These are phyloP conservation scores for Cydonia oblonga DNA, from an alignment of 331 rosid genomes.

Conservation along the genomic window DNA sequence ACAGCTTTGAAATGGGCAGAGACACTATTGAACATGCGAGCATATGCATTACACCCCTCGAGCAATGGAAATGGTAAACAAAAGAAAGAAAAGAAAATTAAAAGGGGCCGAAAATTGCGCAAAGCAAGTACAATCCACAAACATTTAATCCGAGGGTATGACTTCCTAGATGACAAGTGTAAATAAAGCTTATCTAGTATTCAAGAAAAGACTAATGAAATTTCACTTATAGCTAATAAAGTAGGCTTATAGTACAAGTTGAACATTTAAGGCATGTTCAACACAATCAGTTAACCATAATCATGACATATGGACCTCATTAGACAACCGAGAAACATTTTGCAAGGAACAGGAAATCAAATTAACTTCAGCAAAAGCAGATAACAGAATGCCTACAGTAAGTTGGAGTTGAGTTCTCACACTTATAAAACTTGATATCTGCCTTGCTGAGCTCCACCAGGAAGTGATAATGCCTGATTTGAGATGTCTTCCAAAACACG, in stretches of 20 bases:
- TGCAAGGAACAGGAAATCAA: not conserved
- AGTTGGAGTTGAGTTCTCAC: constrained; percentile 34
- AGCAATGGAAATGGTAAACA: constrained; percentile 29
- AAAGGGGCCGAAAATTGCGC: constrained; percentile 17
- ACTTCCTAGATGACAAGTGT: not conserved
- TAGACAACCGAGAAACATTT: not conserved
- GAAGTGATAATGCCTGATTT: constrained; percentile 76
- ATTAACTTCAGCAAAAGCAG: not conserved
- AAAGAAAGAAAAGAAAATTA: constrained; percentile 27
- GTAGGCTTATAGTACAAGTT: not conserved
- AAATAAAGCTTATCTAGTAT: not conserved
- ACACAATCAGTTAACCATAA: not conserved
- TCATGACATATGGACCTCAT: not conserved
- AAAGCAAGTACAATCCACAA: not conserved
- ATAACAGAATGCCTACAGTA: not conserved
- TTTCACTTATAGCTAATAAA: not conserved
- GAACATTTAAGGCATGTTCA: not conserved
- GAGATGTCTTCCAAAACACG: constrained; percentile 87
- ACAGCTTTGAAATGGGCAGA: constrained; percentile 26
- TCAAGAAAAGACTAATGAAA: not conserved
- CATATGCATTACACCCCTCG: constrained; percentile 46
- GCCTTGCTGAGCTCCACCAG: constrained; percentile 87
- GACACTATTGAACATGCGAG: constrained; percentile 33
- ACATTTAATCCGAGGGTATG: too few relatives aligned
- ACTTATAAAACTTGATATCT: constrained; percentile 74